Base-by-base conservation (phyloP, 1,139 yeast genomes). In the Torulaspora globosa region DNA sequence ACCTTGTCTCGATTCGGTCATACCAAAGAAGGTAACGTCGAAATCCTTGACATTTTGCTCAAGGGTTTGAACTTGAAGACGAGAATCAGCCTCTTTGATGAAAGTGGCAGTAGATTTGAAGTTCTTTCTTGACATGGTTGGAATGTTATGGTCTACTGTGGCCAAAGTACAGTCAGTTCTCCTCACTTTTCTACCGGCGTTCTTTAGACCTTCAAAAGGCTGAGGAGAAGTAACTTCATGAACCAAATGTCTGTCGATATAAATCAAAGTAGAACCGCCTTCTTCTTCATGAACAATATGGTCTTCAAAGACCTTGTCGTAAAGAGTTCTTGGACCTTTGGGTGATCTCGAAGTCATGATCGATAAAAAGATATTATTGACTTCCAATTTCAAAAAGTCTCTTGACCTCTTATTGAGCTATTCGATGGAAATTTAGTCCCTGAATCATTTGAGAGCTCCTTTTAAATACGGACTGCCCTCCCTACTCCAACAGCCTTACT, bases 151-250 rank as follows among this genome's bases (percentile, higher is more conserved):
- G 69, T 92, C 98, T 26, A 92, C 97, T 0, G 98, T 92, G 44
- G 97, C 97, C 58, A 92, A 76, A 42, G 97, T 92, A 71, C 97
- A 90, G 70, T 92, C 97, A 8, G 78, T 74, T 72, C 98, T 80
- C 75, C 98, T 83, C 43, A 92, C 96, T 49, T 69, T 67, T 73
- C 98, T 82, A 43, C 85, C 87, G 18, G 97, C 96, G 62, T 80
- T 84, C 55, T 76, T 78, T 60, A 92, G 78, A 34, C 97, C 97
- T 71, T 92, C 98, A 65, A 92, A 92, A 8, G 98, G 98, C 70
- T 92, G 98, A 28, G 98, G 98, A 31, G 97, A 89, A 1, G 98
- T 92, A 45, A 92, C 98, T 71, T 92, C 98, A 68, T 92, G 98
- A 47, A 92, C 96, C 59, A 92, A 75, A 68, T 92, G 98, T 70